These are phyloP conservation scores for Lentinula boryana DNA, from an alignment of 768 basidiomycete genomes.

Conservation along the genomic window DNA sequence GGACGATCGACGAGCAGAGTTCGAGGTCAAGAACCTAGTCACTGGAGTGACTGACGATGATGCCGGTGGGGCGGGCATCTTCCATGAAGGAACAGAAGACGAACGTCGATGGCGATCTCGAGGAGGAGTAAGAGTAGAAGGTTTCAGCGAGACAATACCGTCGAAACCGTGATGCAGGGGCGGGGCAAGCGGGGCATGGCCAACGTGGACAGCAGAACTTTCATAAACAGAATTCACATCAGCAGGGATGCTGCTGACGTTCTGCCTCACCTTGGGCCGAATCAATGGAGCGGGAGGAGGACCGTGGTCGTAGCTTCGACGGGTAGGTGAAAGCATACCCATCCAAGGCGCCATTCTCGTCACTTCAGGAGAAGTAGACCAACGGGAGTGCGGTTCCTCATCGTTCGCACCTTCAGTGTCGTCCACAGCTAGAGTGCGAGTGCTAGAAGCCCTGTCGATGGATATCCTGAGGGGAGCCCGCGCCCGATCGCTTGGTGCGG, in stretches of 20 bases:
- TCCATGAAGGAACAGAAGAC: constrained; percentile 16
- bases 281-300: constrained; percentile 20
- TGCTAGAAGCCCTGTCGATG: constrained; percentile 29
- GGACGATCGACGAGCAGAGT: constrained; percentile 35
- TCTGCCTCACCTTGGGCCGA: constrained; percentile 23
- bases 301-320: constrained; percentile 14
- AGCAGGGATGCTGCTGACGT: constrained; percentile 26
- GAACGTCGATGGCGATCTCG: constrained; percentile 15
- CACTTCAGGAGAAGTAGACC: constrained; percentile 32
- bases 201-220: constrained; percentile 12
- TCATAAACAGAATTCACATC: constrained; percentile 24
- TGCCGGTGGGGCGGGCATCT: constrained; percentile 12
- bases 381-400: constrained; percentile 24
- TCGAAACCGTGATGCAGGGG: constrained; percentile 39
- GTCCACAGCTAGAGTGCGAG: constrained; percentile 20
- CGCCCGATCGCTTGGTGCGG: constrained; percentile 11
- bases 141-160: background rate
- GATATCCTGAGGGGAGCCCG: constrained; percentile 37
- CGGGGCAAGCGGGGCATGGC: constrained; percentile 21
- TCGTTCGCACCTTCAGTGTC: constrained; percentile 13
- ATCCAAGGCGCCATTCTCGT: constrained; percentile 24
- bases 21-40: constrained; percentile 38
- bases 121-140: constrained; percentile 8
- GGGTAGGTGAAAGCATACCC: constrained; percentile 22
- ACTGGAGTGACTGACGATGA: constrained; percentile 27